phyloP scores from a whole-genome alignment of 2,329 filamentous ascomycete species.

The Penicillium sp. region DNA sequence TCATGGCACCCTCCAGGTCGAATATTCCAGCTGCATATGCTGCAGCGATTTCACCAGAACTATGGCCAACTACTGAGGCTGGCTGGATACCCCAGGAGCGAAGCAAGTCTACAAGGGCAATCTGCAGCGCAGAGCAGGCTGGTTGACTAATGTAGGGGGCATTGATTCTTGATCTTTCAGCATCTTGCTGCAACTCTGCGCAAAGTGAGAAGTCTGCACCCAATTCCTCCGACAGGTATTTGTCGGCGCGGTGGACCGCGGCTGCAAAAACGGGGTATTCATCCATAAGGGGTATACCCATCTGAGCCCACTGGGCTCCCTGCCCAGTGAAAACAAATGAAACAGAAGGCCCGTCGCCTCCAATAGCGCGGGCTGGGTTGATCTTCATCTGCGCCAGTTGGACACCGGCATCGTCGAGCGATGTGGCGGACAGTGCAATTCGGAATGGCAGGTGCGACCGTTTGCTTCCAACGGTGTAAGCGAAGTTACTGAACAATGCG shows the following conservation, averaged over 20 bases:
- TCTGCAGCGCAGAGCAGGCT: conserved; percentile 17
- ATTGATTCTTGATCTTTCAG: conserved; percentile 10
- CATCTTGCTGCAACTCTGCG: conserved; percentile 11
- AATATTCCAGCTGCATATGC: conserved; percentile 18
- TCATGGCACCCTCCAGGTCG: conserved; percentile 14
- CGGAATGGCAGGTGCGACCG: conserved; percentile 22
- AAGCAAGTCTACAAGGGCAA: conserved; percentile 16
- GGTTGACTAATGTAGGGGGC: conserved; percentile 18
- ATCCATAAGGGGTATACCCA: conserved; percentile 21
- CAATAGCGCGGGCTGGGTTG: conserved; percentile 16
- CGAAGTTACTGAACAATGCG: conserved; percentile 20
- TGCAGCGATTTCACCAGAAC: conserved; percentile 20
- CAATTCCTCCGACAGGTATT: conserved; percentile 8
- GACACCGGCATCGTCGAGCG: conserved; percentile 18
- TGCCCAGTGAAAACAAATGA: conserved; percentile 20
- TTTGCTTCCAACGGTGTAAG: conserved; percentile 22
- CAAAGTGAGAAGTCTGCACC: conserved; percentile 18
- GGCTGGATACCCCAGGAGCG: conserved; percentile 15
- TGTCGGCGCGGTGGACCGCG: conserved; percentile 13
- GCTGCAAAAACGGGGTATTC: conserved; percentile 18
- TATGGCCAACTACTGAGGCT: conserved; percentile 16
- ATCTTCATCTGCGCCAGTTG: conserved; percentile 19
- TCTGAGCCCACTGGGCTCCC: too few species aligned
- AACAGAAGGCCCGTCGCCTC: conserved; percentile 7
- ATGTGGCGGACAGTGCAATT: conserved; percentile 16